These are phyloP conservation scores for Rhizophora apiculata DNA, from an alignment of 345 rosid species.

Conservation along the genomic window DNA sequence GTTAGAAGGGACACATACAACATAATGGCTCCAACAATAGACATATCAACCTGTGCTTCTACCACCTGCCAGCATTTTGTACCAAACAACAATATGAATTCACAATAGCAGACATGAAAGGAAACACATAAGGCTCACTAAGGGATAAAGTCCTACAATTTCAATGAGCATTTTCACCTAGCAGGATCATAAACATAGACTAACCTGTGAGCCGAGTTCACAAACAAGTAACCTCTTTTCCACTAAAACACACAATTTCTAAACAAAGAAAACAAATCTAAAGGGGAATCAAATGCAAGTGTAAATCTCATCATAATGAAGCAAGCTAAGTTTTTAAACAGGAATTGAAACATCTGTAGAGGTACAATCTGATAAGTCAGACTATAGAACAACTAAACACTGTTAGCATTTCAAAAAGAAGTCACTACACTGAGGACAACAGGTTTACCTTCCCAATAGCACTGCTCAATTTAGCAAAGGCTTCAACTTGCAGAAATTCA, in stretches of 20 bases:
- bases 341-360: neutral
- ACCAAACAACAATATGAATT: neutral
- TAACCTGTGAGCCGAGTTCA: no score
- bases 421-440: neutral
- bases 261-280: neutral
- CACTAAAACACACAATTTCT: neutral
- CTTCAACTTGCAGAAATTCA: slow-evolving; percentile 94
- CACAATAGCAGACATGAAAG: neutral
- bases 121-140: no score
- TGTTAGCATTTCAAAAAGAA: neutral
- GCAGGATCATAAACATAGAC: no score
- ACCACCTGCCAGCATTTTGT: slow-evolving; percentile 53
- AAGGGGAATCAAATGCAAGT: no score
- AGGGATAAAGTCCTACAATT: no score
- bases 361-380: neutral
- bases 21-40: slow-evolving; percentile 79
- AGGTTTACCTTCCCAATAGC: slow-evolving; percentile 87
- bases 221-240: no score
- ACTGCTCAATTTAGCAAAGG: slow-evolving; percentile 90
- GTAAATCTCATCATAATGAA: neutral
- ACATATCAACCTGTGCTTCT: slow-evolving; percentile 92
- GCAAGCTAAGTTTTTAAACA: neutral
- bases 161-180: no score
- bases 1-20: slow-evolving; percentile 93
- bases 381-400: neutral